These are phyloP conservation scores for Diaporthe helianthi DNA, from an alignment of 2,329 filamentous ascomycete genomes.

Conservation along the genomic window DNA sequence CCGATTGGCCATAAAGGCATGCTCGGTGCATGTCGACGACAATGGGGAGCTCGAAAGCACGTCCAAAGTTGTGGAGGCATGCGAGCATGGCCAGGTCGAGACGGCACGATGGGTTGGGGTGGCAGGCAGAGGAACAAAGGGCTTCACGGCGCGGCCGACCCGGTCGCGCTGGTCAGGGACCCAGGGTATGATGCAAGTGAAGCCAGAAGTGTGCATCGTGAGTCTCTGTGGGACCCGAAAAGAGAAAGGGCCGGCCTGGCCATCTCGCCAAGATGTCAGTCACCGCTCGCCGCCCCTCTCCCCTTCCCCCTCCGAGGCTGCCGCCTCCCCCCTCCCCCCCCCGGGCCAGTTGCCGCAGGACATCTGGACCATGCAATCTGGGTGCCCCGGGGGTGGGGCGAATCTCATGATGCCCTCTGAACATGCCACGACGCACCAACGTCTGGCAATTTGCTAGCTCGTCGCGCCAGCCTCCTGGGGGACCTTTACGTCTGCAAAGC, in stretches of 20 bases:
- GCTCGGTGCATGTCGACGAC: neutral
- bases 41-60: neutral
- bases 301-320: slow-evolving; percentile 5
- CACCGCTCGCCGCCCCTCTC: slow-evolving; percentile 16
- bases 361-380: slow-evolving; percentile 3
- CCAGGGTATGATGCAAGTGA: slow-evolving; percentile 33
- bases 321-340: slow-evolving; percentile 19
- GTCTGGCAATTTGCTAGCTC: slow-evolving; percentile 10
- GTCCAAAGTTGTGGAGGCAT: neutral
- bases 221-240: slow-evolving; percentile 12
- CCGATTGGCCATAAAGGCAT: neutral
- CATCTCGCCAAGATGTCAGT: slow-evolving; percentile 23
- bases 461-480: slow-evolving; percentile 5
- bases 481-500: neutral
- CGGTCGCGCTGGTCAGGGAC: slow-evolving; percentile 13
- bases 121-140: neutral
- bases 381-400: slow-evolving; percentile 3
- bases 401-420: slow-evolving; percentile 17
- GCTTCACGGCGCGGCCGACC: neutral
- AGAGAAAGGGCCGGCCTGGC: slow-evolving; percentile 28
- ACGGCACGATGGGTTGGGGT: slow-evolving; percentile 1
- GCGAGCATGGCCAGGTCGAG: neutral
- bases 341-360: slow-evolving; percentile 23
- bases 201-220: slow-evolving; percentile 31
- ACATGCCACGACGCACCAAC: slow-evolving; percentile 16